Base-by-base conservation (phyloP, 208 protist species). In the Eutreptiella sp. region DNA sequence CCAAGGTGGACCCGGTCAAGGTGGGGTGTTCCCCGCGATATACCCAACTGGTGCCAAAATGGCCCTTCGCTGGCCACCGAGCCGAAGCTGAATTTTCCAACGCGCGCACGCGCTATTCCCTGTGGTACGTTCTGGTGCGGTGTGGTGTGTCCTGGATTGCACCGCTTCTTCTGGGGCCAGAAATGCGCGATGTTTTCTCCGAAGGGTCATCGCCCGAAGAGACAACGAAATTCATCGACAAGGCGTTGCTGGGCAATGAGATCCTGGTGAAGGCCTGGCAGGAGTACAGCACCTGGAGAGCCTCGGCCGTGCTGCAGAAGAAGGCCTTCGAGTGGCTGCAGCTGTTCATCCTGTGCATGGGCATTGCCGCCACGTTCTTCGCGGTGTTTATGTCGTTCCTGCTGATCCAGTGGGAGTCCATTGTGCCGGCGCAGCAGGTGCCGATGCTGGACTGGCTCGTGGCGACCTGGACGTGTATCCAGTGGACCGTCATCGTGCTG, bases 191-290 rank as follows among this genome's bases (percentile, higher is more conserved):
- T n/a, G n/a, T n/a, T n/a, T n/a, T n/a, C n/a, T n/a, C n/a, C n/a
- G n/a, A n/a, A n/a, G n/a, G n/a, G n/a, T n/a, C n/a, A n/a, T n/a
- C n/a, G n/a, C n/a, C n/a, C n/a, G n/a, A n/a, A n/a, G 39, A 57
- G 23, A 32, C 50, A 26, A 57, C 33, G 21, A 33, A 57, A 57
- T 57, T 57, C 24, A 33, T 57, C 50, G n/a, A 33, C 14, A 57
- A 57, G 36, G 9, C 31, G 14, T 33, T 57, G 11, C 14, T 11
- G 9, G 50, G 50, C 31, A 57, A 57, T 26, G 50, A 57, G 23
- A 57, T 26, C n/a, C 50, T 57, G 21, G 50, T 53, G 50, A 57
- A 57, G 23, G 31, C 50, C 21, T 57, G 50, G 50, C 29, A 42
- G 21, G 31, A 41, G 21, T 57, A 47, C 50, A 9, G 31, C n/a